Evolutionary conservation across 495 filamentous ascomycete genomes (phyloP), one percentile per base, ranked within the genome.

Genomic region (Amniculicola lignicola): DNA sequence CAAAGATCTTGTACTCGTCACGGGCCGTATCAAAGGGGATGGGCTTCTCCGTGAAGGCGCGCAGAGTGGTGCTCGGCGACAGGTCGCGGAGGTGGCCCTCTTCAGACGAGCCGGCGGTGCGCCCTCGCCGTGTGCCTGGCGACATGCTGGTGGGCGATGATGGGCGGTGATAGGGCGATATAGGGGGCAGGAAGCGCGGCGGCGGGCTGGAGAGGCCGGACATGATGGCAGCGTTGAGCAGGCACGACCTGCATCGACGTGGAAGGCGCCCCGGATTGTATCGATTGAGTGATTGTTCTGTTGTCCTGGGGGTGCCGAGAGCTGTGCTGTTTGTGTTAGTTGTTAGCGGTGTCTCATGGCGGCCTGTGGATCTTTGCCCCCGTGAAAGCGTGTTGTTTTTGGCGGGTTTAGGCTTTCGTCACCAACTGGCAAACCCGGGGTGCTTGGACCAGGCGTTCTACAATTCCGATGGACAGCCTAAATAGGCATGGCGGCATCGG

Each of bases 31-130:
- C 62, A 35, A 37, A 63, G 11, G 51, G 40, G 22, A 60, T 45
- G 11, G 56, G 41, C 36, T 59, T 40, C 21, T 59, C 36, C 14
- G 60, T 36, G 48, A 72, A 71, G 21, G 66, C 67, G 19, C 64
- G 61, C 14, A 72, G 53, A 18, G 67, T 70, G 10, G 61, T 59
- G 39, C 53, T 59, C 0, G 70, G 70, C 25, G 70, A 72, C 15
- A 72, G 49, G 33, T 70, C 64, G 25, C 68, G 67, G 2, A 70
- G 53, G 24, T 53, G 33, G 12, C 27, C 19, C 15, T 65, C 57
- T 21, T 65, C 62, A 23, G 52, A 57, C 18, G 10, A 23, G 23
- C n/a, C 51, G 14, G 25, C 14, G n/a, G 41, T 35, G 16, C 62
- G 28, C 28, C 58, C 58, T 2, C 25, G 39, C 24, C 62, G 57